Percentiles rank a stretch among this genome's conserved stretches.
phyloP scores from a whole-genome alignment of 306 rosid genomes.

The Parietaria judaica region DNA sequence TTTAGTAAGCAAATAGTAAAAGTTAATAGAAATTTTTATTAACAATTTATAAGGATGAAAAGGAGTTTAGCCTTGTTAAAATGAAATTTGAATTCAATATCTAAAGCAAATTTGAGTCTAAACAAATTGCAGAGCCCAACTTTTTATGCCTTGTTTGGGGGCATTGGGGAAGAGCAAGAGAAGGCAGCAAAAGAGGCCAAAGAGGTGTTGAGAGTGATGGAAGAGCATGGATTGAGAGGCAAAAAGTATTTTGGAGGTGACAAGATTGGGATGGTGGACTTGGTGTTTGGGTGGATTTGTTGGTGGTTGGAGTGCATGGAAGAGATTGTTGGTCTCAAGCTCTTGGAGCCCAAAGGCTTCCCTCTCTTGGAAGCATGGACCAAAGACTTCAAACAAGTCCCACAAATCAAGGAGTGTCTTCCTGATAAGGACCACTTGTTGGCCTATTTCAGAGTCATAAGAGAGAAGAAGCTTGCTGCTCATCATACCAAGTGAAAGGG shows the following conservation, averaged over 20 bases:
- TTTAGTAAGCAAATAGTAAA: too few species aligned
- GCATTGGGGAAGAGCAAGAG: slow-evolving; percentile 16
- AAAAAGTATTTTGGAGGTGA: slow-evolving; percentile 20
- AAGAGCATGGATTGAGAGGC: slow-evolving; percentile 16
- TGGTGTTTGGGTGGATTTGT: slow-evolving; percentile 20
- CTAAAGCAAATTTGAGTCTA: not conserved
- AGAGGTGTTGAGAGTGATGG: slow-evolving; percentile 12
- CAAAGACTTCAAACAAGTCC: slow-evolving; percentile 6
- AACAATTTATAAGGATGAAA: too few species aligned
- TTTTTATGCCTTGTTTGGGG: slow-evolving; percentile 10
- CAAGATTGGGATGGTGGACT: slow-evolving; percentile 16
- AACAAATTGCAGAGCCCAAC: not conserved
- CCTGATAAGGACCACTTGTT: slow-evolving; percentile 10
- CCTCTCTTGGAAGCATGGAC: slow-evolving; percentile 16
- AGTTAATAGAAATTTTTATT: too few species aligned
- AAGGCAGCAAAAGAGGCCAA: slow-evolving; percentile 12
- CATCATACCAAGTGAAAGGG: not conserved
- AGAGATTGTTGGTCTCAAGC: slow-evolving; percentile 18
- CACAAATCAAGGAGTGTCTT: slow-evolving; percentile 11
- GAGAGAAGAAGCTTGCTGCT: slow-evolving; percentile 13
- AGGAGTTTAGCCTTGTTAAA: too few species aligned
- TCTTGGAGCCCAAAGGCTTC: slow-evolving; percentile 9
- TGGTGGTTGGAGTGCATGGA: slow-evolving; percentile 14
- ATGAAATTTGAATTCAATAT: not conserved
- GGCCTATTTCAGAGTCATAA: slow-evolving; percentile 16